These are phyloP conservation scores for Cryptococcus neoformans DNA, from an alignment of 1,284 basidiomycete genomes.

Conservation along the genomic window DNA sequence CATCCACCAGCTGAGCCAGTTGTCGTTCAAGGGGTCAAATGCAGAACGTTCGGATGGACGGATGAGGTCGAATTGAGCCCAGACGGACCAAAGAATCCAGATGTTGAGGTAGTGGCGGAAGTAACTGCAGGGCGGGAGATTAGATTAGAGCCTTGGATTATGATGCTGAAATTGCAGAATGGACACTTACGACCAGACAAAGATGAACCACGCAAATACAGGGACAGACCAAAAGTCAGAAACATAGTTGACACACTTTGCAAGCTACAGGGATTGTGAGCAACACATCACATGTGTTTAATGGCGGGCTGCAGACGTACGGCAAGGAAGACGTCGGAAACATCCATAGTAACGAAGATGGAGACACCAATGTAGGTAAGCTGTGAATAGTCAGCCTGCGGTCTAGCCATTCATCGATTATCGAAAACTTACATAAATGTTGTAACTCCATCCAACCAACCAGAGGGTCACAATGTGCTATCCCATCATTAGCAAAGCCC, in stretches of 20 bases:
- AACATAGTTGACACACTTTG: constrained; percentile 85
- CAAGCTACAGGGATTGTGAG: constrained; percentile 54
- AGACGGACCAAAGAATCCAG: constrained; percentile 82
- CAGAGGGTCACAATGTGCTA: constrained; percentile 88
- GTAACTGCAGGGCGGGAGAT: constrained; percentile 43
- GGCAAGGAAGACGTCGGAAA: constrained; percentile 84
- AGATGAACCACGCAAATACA: constrained; percentile 66
- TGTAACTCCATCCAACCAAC: constrained; percentile 92
- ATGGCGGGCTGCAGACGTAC: constrained; percentile 53
- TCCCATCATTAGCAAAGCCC: constrained; percentile 4
- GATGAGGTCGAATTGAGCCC: constrained; percentile 71
- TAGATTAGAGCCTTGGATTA: neutral
- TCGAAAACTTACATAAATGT: constrained; percentile 57
- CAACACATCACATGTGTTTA: too few species aligned
- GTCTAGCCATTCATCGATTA: neutral
- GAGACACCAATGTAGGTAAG: constrained; percentile 85
- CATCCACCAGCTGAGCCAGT: constrained; percentile 76
- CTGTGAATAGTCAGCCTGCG: constrained; percentile 2
- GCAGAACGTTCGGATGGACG: constrained; percentile 52
- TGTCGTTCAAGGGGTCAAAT: constrained; percentile 64
- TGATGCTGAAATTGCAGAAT: constrained; percentile 39
- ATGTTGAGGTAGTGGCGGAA: constrained; percentile 94
- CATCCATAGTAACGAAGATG: constrained; percentile 95
- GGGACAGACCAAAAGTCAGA: constrained; percentile 63
- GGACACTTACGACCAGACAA: constrained; percentile 67